These are phyloP conservation scores for maize (Zea mays) DNA, from an alignment of 176 grass and related monocot genomes.

Conservation along the genomic window DNA sequence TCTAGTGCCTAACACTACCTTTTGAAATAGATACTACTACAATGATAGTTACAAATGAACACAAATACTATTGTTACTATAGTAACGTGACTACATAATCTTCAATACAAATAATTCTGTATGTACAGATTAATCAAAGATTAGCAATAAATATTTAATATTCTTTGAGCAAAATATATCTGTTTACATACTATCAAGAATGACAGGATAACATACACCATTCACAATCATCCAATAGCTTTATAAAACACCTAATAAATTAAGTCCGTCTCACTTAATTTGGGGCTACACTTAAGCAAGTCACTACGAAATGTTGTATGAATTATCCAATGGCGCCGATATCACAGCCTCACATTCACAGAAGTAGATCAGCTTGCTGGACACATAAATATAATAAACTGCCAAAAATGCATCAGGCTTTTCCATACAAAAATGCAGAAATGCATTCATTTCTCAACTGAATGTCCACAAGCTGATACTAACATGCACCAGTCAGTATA, in stretches of 20 bases:
- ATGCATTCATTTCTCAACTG: not conserved
- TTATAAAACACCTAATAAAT: not conserved
- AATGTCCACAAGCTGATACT: not conserved
- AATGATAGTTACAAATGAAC: not conserved
- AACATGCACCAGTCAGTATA: not conserved
- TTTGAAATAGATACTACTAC: not conserved
- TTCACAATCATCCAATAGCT: not conserved
- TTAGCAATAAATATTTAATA: not conserved
- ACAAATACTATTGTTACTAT: not conserved
- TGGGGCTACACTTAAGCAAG: not conserved
- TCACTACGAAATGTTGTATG: not conserved
- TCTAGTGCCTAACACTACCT: not conserved
- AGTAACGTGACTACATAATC: not conserved
- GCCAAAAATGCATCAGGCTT: not conserved
- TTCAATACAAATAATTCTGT: not conserved
- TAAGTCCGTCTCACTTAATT: not conserved
- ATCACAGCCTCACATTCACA: conserved; percentile 15
- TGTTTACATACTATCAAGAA: not conserved
- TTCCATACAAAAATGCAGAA: not conserved
- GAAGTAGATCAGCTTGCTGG: not conserved
- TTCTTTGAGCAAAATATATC: conserved; percentile 1
- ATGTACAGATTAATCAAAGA: not conserved
- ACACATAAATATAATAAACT: not conserved
- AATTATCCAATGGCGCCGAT: not conserved
- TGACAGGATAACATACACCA: conserved; percentile 20